Base-by-base conservation (phyloP, 106 monocot species). In the Allium sativum region DNA sequence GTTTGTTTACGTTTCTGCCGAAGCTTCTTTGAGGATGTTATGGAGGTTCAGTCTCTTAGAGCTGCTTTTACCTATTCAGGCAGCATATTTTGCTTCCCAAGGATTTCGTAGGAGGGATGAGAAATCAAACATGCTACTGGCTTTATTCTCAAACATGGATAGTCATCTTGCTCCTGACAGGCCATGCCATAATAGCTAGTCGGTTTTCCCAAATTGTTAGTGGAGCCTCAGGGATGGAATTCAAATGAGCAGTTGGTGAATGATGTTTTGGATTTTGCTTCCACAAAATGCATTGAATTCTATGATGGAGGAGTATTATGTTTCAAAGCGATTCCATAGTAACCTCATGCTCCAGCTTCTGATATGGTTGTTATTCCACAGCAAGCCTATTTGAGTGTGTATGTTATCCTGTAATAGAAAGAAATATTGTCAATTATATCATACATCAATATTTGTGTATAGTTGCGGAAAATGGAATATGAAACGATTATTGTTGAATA, bases 11-110 rank as follows among this genome's bases (percentile, higher is more conserved):
- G 95, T 89, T 14, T 95, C 95, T 42, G 95, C 81, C 44, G 86
- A 90, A 71, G 70, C n/a, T 70, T 95, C 95, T 52, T 62, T 95
- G 58, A 87, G 95, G 68, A 70, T 95, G 68, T 84, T 95, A 21
- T 95, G 95, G 95, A 90, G 75, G 72, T 90, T 95, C 76, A 90
- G 84, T 19, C 77, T 95, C 58, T 62, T 95, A 41, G 95, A 95
- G 65, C 78, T 90, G 68, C 79, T 95, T 42, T 57, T 95, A 69
- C 95, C 95, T 19, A 77, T 95, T 71, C 95, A 95, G 76, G 95
- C 90, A 65, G 90, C 95, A 70, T 95, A 90, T 74, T 87, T 95
- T 65, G 84, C 84, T 68, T 90, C 86, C 55, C 76, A 73, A 82
- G 84, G 95, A 65, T 90, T 95, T 58, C 73, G 69, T 53, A 86